Evolutionary conservation across 345 rosid species (phyloP).

Genomic region (Lumnitzera racemosa): DNA sequence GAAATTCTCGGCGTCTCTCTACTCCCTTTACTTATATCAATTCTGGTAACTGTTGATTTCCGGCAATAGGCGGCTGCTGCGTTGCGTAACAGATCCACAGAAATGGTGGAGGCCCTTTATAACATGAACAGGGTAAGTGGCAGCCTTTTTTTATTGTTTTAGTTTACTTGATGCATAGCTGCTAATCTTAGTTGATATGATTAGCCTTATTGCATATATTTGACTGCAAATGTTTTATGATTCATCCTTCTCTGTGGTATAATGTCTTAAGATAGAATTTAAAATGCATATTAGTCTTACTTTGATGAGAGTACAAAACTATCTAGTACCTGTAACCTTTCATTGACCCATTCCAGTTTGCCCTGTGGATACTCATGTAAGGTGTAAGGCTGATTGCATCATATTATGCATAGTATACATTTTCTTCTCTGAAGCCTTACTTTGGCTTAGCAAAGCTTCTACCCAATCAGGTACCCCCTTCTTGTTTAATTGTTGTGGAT

Average conservation of each 20-base stretch:
- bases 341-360: no score
- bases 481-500: not conserved
- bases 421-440: no score
- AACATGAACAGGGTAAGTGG: slow-evolving; percentile 62
- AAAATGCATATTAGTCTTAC: no score
- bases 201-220: not conserved
- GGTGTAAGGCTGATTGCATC: no score
- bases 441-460: no score
- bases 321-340: no score
- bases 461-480: not conserved
- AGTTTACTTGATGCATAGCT: not conserved
- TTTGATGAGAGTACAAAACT: no score
- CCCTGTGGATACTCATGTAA: no score
- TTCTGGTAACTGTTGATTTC: slow-evolving; percentile 7
- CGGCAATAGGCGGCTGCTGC: slow-evolving; percentile 53
- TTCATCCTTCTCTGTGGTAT: no score
- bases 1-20: not conserved
- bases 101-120: slow-evolving; percentile 92
- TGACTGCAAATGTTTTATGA: no score
- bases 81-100: slow-evolving; percentile 62
- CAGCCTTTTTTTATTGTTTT: not conserved
- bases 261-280: no score
- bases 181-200: not conserved
- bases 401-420: no score
- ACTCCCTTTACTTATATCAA: not conserved